phyloP scores from a whole-genome alignment of 768 basidiomycete species.

The Brasilioporus rufonigricans region DNA sequence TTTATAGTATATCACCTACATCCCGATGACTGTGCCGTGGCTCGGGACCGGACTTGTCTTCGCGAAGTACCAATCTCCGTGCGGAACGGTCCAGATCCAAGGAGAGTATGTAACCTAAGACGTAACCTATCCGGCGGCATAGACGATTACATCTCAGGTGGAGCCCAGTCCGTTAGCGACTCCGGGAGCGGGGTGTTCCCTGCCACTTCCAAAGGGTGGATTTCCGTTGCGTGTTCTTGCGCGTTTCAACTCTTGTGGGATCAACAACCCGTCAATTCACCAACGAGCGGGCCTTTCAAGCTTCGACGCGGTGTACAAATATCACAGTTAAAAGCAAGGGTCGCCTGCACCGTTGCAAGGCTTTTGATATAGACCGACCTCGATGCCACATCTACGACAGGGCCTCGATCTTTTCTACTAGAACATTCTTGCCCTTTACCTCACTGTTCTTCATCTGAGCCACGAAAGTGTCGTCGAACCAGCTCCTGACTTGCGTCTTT shows the following conservation, averaged over 20 bases:
- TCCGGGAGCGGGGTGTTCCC: too few relatives aligned
- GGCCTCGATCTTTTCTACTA: slow-evolving; percentile 54
- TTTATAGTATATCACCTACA: not conserved
- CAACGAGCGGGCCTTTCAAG: too few relatives aligned
- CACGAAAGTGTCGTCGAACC: slow-evolving; percentile 54
- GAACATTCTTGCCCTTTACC: slow-evolving; percentile 69
- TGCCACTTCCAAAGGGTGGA: too few relatives aligned
- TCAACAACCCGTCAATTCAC: too few relatives aligned
- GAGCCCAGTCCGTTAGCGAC: too few relatives aligned
- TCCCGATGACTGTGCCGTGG: slow-evolving; percentile 4
- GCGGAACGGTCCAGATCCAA: slow-evolving; percentile 16
- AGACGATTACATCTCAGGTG: too few relatives aligned
- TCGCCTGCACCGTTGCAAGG: not conserved
- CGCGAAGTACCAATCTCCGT: slow-evolving; percentile 1
- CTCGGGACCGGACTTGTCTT: not conserved
- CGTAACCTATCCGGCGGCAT: too few relatives aligned
- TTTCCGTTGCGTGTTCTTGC: too few relatives aligned
- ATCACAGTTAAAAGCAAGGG: not conserved
- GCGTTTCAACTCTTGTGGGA: too few relatives aligned
- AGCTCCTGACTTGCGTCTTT: slow-evolving; percentile 46
- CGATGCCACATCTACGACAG: slow-evolving; percentile 22
- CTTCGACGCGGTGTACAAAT: too few relatives aligned
- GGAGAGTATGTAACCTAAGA: not conserved
- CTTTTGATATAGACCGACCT: slow-evolving; percentile 9
- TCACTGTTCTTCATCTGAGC: slow-evolving; percentile 50